Evolutionary conservation across 805 yeast species (phyloP), one percentile per base, ranked within the genome.

Genomic region (Lipomyces yamadae): DNA sequence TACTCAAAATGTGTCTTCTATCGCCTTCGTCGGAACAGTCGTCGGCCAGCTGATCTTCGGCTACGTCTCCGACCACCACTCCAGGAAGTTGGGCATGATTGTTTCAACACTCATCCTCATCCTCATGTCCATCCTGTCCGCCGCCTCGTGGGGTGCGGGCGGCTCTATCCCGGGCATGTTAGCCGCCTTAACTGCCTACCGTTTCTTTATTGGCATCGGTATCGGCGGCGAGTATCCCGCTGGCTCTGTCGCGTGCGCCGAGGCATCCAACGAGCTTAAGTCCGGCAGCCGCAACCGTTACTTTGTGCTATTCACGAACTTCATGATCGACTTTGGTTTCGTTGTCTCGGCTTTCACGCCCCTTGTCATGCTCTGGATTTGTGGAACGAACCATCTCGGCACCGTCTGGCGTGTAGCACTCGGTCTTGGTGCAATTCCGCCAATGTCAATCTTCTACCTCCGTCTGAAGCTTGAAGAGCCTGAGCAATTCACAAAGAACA

Each of bases 201-300:
- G 98, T 78, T 91, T 91, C 78, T 88, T 93, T 78, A 80, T 93
- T 61, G 98, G 98, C 79, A 81, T 91, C 70, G 96, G 93, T 74
- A 90, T 94, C 73, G 98, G 98, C 73, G 93, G 96, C 60, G 98
- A 93, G 79, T 93, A 93, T 76, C 97, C 97, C 58, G 89, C 96
- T 13, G 93, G 97, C 56, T 89, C 97, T 7, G 94, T 93, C 24
- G 96, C 96, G 48, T 91, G 96, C 72, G 92, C 97, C 35, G 98
- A 93, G 78, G 95, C 96, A 52, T 87, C 96, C 57, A 87, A 90
- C 64, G 79, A 85, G 69, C 80, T 92, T 72, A 90, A 93, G 18
- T 83, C 86, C n/a, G 96, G 96, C 65, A 83, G 84, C 67, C 88
- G 98, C 81, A 92, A 93, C 80, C 84, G 97, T 77, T 92, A 89